Evolutionary conservation across 768 basidiomycete species (phyloP), one percentile per base, ranked within the genome.

Genomic region (Amanita molliuscula): DNA sequence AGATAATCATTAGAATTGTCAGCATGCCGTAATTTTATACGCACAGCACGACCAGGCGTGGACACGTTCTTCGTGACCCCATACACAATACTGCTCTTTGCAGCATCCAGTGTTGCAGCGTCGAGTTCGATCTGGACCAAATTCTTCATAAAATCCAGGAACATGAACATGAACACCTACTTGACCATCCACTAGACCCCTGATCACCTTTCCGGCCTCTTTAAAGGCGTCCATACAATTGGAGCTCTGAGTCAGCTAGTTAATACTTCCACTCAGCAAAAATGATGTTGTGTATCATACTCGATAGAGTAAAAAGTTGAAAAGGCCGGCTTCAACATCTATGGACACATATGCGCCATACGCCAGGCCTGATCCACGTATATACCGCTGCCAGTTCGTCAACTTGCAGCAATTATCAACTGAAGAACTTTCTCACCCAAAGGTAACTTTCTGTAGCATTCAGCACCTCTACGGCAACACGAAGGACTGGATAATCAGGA

Each of bases 401-500:
- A 44, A 52, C 13, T 49, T 35, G 33, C 11, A 15, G 42, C 26
- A 34, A 36, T 20, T 38, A 16, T 34, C 48, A 7, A 41, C 33
- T 42, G 33, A 7, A 23, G 55, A 2, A 5, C 4, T 33, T 16
- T 29, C 53, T 64, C 65, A 90, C 88, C 95, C 95, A 98, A 50
- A 97, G 78, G 62, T 84, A 96, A 55, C 90, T 88, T 69, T 98
- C 96, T 8, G 90, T 82, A 10, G 91, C 94, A 57, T 96, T 96
- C 45, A 99, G 70, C 13, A 92, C 80, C 56, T 94, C 88, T 2
- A 82, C 67, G 3, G 93, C 82, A n/a, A 98, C 77, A 18, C 83
- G 77, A 23, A 95, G 67, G n/a, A 84, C 84, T 2, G 95, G 84
- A 58, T 83, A 83, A 53, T 94, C 90, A 5, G 83, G 79, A 60